phyloP scores from a whole-genome alignment of 257 asterid genomes.

The Solanum okadae region DNA sequence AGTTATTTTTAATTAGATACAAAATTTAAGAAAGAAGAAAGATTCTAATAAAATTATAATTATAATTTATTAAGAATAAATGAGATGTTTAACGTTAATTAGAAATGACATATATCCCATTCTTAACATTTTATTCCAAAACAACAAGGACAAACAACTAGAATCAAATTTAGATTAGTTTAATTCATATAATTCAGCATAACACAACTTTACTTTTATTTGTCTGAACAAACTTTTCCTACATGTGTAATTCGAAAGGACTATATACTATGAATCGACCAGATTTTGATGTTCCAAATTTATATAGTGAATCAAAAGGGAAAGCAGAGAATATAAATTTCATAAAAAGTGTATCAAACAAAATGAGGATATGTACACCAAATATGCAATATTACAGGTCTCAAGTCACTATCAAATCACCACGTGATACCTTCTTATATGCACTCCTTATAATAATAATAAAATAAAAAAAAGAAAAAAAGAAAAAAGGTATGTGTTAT shows the following conservation, averaged over 20 bases:
- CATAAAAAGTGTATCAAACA: neutral
- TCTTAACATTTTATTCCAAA: neutral
- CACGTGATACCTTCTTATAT: neutral
- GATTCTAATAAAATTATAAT: neutral
- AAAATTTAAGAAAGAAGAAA: neutral
- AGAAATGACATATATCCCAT: neutral
- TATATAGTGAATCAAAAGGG: neutral
- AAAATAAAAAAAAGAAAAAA: too few relatives aligned
- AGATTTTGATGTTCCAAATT: neutral
- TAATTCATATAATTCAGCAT: neutral
- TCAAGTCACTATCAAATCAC: neutral
- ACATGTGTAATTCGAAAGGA: neutral
- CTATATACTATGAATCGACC: neutral
- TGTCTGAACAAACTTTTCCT: neutral
- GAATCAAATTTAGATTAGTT: neutral
- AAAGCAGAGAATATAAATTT: neutral
- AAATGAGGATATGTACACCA: neutral
- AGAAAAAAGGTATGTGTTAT: too few relatives aligned
- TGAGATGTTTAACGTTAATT: neutral
- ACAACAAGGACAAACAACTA: neutral
- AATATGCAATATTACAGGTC: neutral
- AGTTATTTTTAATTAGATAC: neutral
- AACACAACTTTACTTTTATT: neutral
- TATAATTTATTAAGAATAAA: neutral
- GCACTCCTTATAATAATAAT: too few relatives aligned